Conservation (phyloP, 179 eudicot species). For the Silene coronaria region DNA sequence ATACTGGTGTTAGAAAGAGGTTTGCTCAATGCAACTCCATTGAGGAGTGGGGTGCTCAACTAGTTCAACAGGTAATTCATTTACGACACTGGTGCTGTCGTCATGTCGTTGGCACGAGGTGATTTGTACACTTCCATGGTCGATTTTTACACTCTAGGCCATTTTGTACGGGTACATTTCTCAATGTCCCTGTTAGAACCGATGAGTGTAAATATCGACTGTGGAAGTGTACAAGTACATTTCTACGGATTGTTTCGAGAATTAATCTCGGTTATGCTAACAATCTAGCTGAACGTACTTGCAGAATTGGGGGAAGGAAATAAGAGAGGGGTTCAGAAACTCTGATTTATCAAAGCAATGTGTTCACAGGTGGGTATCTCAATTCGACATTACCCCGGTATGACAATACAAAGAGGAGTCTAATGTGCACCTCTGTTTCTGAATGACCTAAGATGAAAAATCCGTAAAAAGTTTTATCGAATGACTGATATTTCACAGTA, state of each 20-base stretch:
- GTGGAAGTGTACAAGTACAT: no score
- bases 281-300: neutral
- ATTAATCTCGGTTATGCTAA: slow-evolving; percentile 2
- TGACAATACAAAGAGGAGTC: no score
- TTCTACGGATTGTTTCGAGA: no score
- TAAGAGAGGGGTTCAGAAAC: slow-evolving; percentile 28
- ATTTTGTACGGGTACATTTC: neutral
- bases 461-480: no score
- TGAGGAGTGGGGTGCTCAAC: slow-evolving; percentile 32
- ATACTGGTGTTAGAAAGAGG: slow-evolving; percentile 24
- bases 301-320: slow-evolving; percentile 43
- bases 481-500: no score
- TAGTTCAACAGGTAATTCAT: slow-evolving; percentile 32
- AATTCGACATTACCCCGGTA: no score
- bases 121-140: neutral
- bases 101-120: neutral
- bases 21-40: slow-evolving; percentile 34
- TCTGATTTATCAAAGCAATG: slow-evolving; percentile 44
- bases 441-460: no score
- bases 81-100: neutral
- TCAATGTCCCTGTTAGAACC: neutral
- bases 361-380: slow-evolving; percentile 30
- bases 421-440: no score
- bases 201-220: no score
- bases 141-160: neutral